Percentiles rank a stretch among this genome's conserved stretches.
Evolutionary conservation across 306 rosid genomes (phyloP).

Genomic region (Trifolium repens): DNA sequence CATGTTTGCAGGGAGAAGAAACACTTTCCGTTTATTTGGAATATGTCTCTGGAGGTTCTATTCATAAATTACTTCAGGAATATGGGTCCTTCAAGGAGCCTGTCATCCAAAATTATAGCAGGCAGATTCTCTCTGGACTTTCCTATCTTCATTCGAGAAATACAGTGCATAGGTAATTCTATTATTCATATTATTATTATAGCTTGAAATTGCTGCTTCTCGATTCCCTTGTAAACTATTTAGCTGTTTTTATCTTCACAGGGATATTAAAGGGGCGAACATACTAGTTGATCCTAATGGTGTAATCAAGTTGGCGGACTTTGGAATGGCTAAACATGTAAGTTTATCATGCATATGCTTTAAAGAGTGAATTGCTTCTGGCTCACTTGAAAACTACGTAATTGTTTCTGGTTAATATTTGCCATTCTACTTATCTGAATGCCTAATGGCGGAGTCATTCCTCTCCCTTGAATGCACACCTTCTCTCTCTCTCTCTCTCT

Average conservation of each 20-base stretch:
- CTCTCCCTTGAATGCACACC: background rate
- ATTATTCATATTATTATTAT: constrained; percentile 13
- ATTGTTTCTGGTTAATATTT: constrained; percentile 14
- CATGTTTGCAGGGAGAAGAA: constrained; percentile 77
- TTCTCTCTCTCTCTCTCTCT: background rate
- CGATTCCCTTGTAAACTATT: constrained; percentile 17
- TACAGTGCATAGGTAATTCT: constrained; percentile 84
- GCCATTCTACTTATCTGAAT: constrained; percentile 20
- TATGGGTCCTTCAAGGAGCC: constrained; percentile 91
- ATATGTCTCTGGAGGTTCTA: constrained; percentile 95
- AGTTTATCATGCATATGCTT: constrained; percentile 24
- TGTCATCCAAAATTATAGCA: constrained; percentile 90
- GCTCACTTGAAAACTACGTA: constrained; percentile 18
- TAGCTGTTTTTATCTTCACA: constrained; percentile 46
- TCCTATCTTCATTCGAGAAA: constrained; percentile 95
- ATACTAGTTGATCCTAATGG: constrained; percentile 97
- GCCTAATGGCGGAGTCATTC: constrained; percentile 31
- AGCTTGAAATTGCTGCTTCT: constrained; percentile 5
- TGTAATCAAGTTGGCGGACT: constrained; percentile 94
- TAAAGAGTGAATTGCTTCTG: constrained; percentile 38
- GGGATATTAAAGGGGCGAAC: constrained; percentile 99
- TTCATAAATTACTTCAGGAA: constrained; percentile 90
- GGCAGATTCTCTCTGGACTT: constrained; percentile 92
- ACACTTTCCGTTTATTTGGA: constrained; percentile 93
- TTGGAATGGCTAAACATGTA: constrained; percentile 99